phyloP scores from a whole-genome alignment of 2,329 filamentous ascomycete species.

The Venturia carpophila region DNA sequence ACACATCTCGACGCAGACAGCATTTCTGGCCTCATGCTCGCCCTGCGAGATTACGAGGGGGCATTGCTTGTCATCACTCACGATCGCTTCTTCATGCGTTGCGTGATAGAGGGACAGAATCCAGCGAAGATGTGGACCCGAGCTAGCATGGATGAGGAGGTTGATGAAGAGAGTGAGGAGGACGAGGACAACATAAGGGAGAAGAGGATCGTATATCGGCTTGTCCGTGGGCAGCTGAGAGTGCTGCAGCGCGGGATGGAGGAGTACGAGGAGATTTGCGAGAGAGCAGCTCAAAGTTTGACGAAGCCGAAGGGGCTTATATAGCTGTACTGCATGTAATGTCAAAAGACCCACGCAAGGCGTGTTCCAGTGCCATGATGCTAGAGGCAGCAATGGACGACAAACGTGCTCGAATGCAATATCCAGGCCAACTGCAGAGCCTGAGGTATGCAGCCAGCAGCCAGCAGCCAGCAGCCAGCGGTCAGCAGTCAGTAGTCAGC shows the following conservation, averaged over 20 bases:
- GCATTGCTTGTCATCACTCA: slow-evolving; percentile 72
- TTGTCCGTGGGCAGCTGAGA: slow-evolving; percentile 30
- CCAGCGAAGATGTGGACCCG: slow-evolving; percentile 29
- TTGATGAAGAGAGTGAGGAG: slow-evolving; percentile 35
- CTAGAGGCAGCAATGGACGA: neutral
- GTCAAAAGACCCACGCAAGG: neutral
- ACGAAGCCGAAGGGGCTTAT: slow-evolving; percentile 12
- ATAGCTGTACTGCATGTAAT: neutral
- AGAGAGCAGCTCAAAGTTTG: slow-evolving; percentile 26
- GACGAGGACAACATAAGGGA: slow-evolving; percentile 37
- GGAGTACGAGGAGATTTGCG: slow-evolving; percentile 32
- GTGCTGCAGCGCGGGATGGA: slow-evolving; percentile 33
- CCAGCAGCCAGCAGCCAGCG: too few relatives aligned
- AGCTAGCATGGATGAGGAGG: slow-evolving; percentile 30
- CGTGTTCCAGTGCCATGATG: neutral
- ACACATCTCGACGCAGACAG: slow-evolving; percentile 82
- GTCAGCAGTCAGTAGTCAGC: too few relatives aligned
- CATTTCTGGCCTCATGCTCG: slow-evolving; percentile 61
- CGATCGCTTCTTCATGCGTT: slow-evolving; percentile 72
- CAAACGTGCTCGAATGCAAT: too few relatives aligned
- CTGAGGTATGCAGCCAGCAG: neutral
- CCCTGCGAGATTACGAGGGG: slow-evolving; percentile 60
- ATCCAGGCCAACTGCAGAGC: neutral
- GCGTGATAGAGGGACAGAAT: slow-evolving; percentile 57
- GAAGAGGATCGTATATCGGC: slow-evolving; percentile 31